Evolutionary conservation across 208 protist genomes (phyloP).

Genomic region (Trypanosoma boissoni): DNA sequence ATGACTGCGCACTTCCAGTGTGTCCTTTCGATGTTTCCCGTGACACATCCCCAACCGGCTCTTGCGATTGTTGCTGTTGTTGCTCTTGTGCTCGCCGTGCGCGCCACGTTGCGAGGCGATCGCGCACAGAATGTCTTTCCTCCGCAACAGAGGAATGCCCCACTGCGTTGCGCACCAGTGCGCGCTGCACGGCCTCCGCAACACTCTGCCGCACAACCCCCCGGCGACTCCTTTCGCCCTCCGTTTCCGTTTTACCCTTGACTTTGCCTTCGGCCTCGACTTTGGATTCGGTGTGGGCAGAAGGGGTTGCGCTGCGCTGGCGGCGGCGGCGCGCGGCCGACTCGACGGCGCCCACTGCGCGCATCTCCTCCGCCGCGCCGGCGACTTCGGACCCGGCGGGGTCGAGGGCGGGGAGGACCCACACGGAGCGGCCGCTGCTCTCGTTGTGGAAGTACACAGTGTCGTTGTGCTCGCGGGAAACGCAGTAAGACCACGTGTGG

Average conservation of each 20-base stretch:
- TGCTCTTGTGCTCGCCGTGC: conserved; percentile 37
- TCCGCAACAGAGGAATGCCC: neutral
- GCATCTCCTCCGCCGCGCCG: conserved; percentile 10
- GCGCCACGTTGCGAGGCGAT: conserved; percentile 49
- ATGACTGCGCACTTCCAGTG: neutral
- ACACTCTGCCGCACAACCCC: conserved; percentile 1
- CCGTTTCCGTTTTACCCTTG: neutral
- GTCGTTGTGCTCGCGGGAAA: conserved; percentile 47
- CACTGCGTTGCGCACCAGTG: neutral
- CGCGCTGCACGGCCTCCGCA: neutral
- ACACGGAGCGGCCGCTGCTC: conserved; percentile 33
- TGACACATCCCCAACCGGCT: neutral
- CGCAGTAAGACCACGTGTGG: conserved; percentile 54
- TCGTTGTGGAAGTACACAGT: conserved; percentile 68
- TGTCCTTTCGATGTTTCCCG: neutral
- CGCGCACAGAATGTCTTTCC: conserved; percentile 19
- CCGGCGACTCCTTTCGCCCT: neutral
- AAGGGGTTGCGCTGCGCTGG: conserved; percentile 12
- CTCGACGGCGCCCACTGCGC: conserved; percentile 21
- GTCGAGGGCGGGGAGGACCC: conserved; percentile 58
- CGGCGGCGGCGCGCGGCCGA: conserved; percentile 24
- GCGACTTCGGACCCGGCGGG: conserved; percentile 10
- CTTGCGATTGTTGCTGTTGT: conserved; percentile 3
- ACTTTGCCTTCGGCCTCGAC: neutral
- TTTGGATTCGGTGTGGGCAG: neutral